Evolutionary conservation across 805 yeast species (phyloP).

Genomic region (Groenewaldozyma tartarivorans): DNA sequence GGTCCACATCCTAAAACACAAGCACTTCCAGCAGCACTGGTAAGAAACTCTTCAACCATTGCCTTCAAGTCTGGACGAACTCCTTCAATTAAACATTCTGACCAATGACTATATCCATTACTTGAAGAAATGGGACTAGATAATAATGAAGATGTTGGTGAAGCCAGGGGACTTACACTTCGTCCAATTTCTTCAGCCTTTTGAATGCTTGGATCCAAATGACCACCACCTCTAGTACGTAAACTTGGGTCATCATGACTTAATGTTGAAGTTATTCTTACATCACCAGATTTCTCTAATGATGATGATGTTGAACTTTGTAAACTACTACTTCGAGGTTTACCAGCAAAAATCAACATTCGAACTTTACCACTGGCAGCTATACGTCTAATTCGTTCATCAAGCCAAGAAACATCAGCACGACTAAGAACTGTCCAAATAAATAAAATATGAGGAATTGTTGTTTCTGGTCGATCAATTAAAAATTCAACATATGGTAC

Average conservation of each 20-base stretch:
- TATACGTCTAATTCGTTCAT: slow-evolving; percentile 14
- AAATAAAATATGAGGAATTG: slow-evolving; percentile 15
- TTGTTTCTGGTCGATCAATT: slow-evolving; percentile 7
- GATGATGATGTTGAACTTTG: no score
- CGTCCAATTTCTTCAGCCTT: not conserved
- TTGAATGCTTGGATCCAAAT: not conserved
- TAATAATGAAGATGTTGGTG: not conserved
- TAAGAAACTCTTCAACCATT: slow-evolving; percentile 32
- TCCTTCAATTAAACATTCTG: slow-evolving; percentile 8
- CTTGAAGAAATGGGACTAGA: not conserved
- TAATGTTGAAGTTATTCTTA: not conserved
- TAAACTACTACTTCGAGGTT: not conserved
- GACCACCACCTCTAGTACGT: no score
- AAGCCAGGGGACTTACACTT: not conserved
- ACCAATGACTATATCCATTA: not conserved
- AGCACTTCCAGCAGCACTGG: slow-evolving; percentile 33
- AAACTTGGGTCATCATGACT: not conserved
- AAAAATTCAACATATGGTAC: slow-evolving; percentile 35
- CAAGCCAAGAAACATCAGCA: slow-evolving; percentile 13
- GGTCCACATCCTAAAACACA: slow-evolving; percentile 58
- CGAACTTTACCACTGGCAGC: slow-evolving; percentile 24
- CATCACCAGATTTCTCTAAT: not conserved
- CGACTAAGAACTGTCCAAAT: slow-evolving; percentile 23
- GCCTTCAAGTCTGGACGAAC: slow-evolving; percentile 38
- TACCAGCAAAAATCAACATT: slow-evolving; percentile 10